Evolutionary conservation across 208 protist species (phyloP), one percentile per base, ranked within the genome.

Genomic region (Crithidia expoeki): DNA sequence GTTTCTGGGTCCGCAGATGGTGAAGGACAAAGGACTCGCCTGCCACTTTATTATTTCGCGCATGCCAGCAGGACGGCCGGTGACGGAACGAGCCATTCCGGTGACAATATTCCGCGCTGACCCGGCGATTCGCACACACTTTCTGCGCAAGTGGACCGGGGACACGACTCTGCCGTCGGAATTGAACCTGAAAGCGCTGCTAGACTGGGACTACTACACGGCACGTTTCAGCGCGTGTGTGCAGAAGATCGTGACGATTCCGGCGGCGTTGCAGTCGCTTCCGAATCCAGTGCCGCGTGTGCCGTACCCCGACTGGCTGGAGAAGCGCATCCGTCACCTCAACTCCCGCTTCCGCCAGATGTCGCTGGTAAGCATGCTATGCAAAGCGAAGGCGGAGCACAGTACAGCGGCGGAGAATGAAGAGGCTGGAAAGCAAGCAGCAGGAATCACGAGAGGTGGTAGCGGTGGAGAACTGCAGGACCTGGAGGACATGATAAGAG

Each of bases 191-290:
- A 85, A 90, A 53, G 63, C 86, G 42, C 81, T 99, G 27, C 81
- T 99, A 14, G 99, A 99, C 83, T 99, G 99, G 99, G 93, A 99
- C 68, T 99, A 99, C 88, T 99, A 99, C 91, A 99, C 95, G 2
- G 85, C 92, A 4, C 94, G 99, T 52, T 94, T 99, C 44, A 97
- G 79, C 44, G 88, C 85, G 9, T 92, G 94, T 47, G 98, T 99
- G 60, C 98, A 99, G 81, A 99, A 99, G 79, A 99, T 99, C 67
- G 97, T 99, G 64, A 99, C 98, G 9, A 99, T 99, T 72, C 99
- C 99, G 2, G 98, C 99, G 5, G 98, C 97, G 16, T 80, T 99
- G 42, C 99, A 99, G 79, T 79, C 79, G 12, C 56, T 99, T 27
- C 52, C 72, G 0, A 99, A 99, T 81, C 98, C 99, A 11, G 95